A percentile compares a stretch with the other conserved stretches of the same genome.
These are phyloP conservation scores for Anisodus tanguticus DNA, from an alignment of 257 asterid species.

Conservation along the genomic window DNA sequence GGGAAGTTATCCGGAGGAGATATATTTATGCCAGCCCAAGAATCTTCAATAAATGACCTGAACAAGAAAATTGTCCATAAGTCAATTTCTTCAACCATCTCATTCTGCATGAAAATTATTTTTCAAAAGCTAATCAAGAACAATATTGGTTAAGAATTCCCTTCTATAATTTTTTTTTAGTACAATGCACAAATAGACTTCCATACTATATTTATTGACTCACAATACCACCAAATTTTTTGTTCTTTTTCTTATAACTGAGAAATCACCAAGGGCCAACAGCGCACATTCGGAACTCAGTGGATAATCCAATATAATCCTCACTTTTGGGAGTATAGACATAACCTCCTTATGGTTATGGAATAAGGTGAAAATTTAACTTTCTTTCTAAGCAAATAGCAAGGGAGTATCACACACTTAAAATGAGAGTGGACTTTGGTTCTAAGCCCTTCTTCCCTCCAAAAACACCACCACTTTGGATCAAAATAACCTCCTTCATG, in stretches of 20 bases:
- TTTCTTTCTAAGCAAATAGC: background rate
- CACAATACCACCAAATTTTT: background rate
- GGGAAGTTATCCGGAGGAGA: conserved; percentile 86
- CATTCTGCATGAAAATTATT: background rate
- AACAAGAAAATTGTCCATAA: conserved; percentile 4
- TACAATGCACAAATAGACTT: background rate
- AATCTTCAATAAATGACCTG: conserved; percentile 76
- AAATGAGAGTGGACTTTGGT: background rate
- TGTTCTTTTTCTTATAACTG: background rate
- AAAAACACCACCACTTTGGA: background rate
- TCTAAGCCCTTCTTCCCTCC: background rate
- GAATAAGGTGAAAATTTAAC: background rate
- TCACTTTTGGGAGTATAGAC: background rate
- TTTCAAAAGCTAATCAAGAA: background rate
- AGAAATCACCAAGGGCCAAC: background rate
- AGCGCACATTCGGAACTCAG: background rate
- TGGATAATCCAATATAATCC: background rate
- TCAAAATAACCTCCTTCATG: background rate
- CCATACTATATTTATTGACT: background rate
- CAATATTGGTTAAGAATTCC: background rate
- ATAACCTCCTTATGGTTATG: background rate
- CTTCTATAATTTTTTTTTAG: background rate
- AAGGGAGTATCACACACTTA: background rate
- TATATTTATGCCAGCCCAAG: conserved; percentile 80
- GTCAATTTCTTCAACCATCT: conserved; percentile 15